These are phyloP conservation scores for Saccharomycopsis selenospora DNA, from an alignment of 805 yeast species.

Conservation along the genomic window DNA sequence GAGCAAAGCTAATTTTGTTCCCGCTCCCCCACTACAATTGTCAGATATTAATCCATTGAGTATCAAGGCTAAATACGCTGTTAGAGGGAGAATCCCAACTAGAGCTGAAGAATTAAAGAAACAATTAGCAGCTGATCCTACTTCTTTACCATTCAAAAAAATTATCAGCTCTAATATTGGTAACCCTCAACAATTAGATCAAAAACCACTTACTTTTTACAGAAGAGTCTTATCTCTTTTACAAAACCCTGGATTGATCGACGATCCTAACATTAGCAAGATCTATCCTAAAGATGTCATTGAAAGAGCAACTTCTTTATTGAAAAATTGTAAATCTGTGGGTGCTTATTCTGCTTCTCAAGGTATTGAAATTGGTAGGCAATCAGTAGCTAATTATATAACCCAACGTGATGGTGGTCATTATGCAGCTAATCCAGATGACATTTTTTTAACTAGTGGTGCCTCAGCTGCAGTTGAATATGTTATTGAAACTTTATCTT, in stretches of 20 bases:
- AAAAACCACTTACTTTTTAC: slow-evolving; percentile 90
- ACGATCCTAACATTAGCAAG: slow-evolving; percentile 27
- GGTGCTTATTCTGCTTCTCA: slow-evolving; percentile 96
- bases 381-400: slow-evolving; percentile 78
- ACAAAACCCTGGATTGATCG: slow-evolving; percentile 68
- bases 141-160: slow-evolving; percentile 63
- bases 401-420: slow-evolving; percentile 71
- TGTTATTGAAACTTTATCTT: slow-evolving; percentile 61
- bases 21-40: slow-evolving; percentile 34
- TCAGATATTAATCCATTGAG: slow-evolving; percentile 65
- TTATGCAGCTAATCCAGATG: slow-evolving; percentile 50
- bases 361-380: slow-evolving; percentile 67
- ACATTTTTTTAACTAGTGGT: slow-evolving; percentile 83
- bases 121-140: slow-evolving; percentile 46
- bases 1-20: slow-evolving; percentile 23
- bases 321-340: slow-evolving; percentile 64
- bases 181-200: slow-evolving; percentile 95
- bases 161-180: slow-evolving; percentile 93
- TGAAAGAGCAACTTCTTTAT: slow-evolving; percentile 56
- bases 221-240: slow-evolving; percentile 81
- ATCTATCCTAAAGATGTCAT: slow-evolving; percentile 60
- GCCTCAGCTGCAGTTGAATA: slow-evolving; percentile 92
- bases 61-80: slow-evolving; percentile 88
- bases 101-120: slow-evolving; percentile 78
- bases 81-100: slow-evolving; percentile 88